A percentile compares a stretch with the other conserved stretches of the same genome.
Conservation (phyloP, 2,329 filamentous ascomycete species). For the Colletotrichum sp. region DNA sequence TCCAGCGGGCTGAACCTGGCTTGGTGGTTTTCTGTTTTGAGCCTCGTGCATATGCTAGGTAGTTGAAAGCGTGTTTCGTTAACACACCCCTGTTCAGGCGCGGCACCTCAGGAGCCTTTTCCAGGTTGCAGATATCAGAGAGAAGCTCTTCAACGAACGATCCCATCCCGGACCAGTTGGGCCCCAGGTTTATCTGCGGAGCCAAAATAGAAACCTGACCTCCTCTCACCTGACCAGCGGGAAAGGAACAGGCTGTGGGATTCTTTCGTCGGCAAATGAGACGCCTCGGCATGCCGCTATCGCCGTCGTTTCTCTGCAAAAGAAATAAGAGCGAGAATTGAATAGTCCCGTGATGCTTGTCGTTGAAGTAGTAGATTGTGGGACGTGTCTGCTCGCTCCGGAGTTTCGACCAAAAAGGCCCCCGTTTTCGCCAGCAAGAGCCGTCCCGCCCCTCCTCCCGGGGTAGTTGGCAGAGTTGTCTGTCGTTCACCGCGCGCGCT, state of each 20-base stretch:
- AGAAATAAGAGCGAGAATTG: not conserved
- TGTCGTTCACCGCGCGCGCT: not conserved
- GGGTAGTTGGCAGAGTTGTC: not conserved
- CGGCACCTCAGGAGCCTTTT: not conserved
- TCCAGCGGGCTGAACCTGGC: not conserved
- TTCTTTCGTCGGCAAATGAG: not conserved
- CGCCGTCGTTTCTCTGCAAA: not conserved
- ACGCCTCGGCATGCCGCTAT: not conserved
- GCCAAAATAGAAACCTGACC: not conserved
- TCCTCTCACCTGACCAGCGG: not conserved
- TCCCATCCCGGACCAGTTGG: not conserved
- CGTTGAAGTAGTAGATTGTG: not conserved
- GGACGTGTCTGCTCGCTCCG: not conserved
- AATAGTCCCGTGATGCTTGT: not conserved
- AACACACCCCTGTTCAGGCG: not conserved
- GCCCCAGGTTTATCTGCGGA: not conserved
- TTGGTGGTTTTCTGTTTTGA: conserved; percentile 4
- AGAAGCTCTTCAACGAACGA: not conserved
- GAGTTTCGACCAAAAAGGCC: not conserved
- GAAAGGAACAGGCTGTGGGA: not conserved
- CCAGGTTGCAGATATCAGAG: not conserved
- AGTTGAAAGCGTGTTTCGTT: not conserved
- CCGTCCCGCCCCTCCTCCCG: not conserved
- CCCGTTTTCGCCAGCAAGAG: not conserved
- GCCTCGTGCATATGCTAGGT: conserved; percentile 12